phyloP scores from a whole-genome alignment of 495 filamentous ascomycete species.

The Emericellopsis terricola region DNA sequence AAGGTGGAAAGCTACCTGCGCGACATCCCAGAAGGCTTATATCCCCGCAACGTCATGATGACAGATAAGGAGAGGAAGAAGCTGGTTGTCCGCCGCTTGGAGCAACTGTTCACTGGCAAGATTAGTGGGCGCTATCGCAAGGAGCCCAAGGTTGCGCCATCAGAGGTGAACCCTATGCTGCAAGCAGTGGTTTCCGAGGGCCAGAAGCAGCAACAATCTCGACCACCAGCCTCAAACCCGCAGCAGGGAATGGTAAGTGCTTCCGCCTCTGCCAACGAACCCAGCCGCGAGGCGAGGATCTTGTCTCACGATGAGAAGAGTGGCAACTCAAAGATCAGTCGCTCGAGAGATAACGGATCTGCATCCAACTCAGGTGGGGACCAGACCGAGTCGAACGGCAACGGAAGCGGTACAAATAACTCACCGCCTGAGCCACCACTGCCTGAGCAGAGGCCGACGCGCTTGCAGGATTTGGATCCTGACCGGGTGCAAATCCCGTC shows the following conservation, averaged over 20 bases:
- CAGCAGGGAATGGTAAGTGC: neutral
- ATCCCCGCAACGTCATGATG: constrained; percentile 33
- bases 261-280: constrained; percentile 5
- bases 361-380: constrained; percentile 19
- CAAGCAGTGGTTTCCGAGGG: neutral
- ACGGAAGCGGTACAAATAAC: constrained; percentile 11
- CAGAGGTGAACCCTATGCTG: constrained; percentile 6
- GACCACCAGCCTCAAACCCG: too few species aligned
- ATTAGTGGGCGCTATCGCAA: constrained; percentile 15
- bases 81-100: constrained; percentile 48
- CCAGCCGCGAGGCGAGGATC: constrained; percentile 20
- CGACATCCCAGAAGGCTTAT: constrained; percentile 40
- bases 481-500: constrained; percentile 44
- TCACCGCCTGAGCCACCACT: constrained; percentile 23
- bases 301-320: constrained; percentile 8
- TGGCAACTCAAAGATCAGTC: constrained; percentile 11
- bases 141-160: constrained; percentile 7
- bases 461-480: constrained; percentile 54
- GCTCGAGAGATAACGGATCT: constrained; percentile 18
- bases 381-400: constrained; percentile 18
- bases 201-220: neutral
- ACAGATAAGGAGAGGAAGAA: constrained; percentile 53
- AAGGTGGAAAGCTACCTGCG: constrained; percentile 40
- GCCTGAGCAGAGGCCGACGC: constrained; percentile 50
- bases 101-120: constrained; percentile 66